phyloP scores from a whole-genome alignment of 75 land plant species.

The Sequoiadendron giganteum region DNA sequence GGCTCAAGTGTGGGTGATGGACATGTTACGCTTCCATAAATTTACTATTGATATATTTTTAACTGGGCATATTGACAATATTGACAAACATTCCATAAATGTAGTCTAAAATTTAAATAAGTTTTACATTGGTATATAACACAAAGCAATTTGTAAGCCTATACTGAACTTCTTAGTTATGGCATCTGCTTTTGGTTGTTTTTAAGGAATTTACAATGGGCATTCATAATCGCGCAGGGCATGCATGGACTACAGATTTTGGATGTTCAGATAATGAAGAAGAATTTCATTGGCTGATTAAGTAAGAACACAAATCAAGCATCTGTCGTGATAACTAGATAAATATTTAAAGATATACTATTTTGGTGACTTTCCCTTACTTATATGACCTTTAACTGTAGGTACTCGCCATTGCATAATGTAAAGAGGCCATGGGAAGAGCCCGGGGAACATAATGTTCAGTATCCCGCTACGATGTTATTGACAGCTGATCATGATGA shows the following conservation, averaged over 20 bases:
- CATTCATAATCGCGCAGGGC: slow-evolving; percentile 46
- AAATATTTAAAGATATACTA: neutral
- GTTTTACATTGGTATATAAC: neutral
- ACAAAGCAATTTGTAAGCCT: neutral
- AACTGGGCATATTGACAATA: neutral
- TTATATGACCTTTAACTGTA: slow-evolving; percentile 15
- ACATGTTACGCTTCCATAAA: slow-evolving; percentile 97
- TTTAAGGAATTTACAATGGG: neutral
- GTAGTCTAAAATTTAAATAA: neutral
- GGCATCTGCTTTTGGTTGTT: neutral
- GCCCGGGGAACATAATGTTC: slow-evolving; percentile 25
- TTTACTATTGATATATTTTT: slow-evolving; percentile 80
- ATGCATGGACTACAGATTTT: slow-evolving; percentile 97
- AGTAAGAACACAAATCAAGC: slow-evolving; percentile 44
- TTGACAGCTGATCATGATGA: slow-evolving; percentile 99
- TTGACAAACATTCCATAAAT: neutral
- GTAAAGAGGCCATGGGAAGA: slow-evolving; percentile 89
- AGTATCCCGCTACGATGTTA: slow-evolving; percentile 90
- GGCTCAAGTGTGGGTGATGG: slow-evolving; percentile 99
- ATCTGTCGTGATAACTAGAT: neutral
- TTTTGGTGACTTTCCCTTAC: neutral
- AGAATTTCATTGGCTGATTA: slow-evolving; percentile 91
- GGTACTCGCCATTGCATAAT: slow-evolving; percentile 99
- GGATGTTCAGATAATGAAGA: slow-evolving; percentile 96
- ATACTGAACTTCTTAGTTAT: neutral